phyloP scores from a whole-genome alignment of 164 flowering plant genomes.

The Macadamia tetraphylla region DNA sequence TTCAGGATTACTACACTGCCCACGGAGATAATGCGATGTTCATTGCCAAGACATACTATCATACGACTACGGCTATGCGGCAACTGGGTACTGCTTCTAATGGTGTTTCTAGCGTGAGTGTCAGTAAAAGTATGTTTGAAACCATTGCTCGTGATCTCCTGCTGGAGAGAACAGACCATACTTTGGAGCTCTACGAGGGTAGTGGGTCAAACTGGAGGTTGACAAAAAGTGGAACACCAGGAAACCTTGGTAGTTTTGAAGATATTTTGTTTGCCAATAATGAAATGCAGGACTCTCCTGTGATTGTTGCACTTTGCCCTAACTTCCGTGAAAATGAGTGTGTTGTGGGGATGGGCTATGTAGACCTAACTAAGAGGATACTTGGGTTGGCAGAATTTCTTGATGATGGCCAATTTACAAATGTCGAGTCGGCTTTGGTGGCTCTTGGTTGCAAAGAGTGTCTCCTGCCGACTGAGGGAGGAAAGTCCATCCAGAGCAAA shows the following conservation, averaged over 20 bases:
- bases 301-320: slow-evolving; percentile 53
- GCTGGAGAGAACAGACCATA: slow-evolving; percentile 85
- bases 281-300: slow-evolving; percentile 96
- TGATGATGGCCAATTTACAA: slow-evolving; percentile 94
- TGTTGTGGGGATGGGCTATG: slow-evolving; percentile 67
- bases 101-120: slow-evolving; percentile 76
- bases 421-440: slow-evolving; percentile 81
- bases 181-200: slow-evolving; percentile 92
- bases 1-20: slow-evolving; percentile 88
- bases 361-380: slow-evolving; percentile 71
- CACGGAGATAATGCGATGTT: slow-evolving; percentile 92
- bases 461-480: slow-evolving; percentile 60
- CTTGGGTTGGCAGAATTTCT: slow-evolving; percentile 87
- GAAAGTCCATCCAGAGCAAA: slow-evolving; percentile 51
- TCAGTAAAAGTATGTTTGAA: slow-evolving; percentile 91
- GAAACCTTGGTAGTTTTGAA: slow-evolving; percentile 90
- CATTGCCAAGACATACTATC: slow-evolving; percentile 86
- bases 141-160: slow-evolving; percentile 87
- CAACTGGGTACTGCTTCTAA: slow-evolving; percentile 75
- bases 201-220: slow-evolving; percentile 93
- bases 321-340: slow-evolving; percentile 62
- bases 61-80: slow-evolving; percentile 77
- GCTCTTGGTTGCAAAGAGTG: slow-evolving; percentile 97
- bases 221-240: slow-evolving; percentile 81
- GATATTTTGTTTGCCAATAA: slow-evolving; percentile 91